Evolutionary conservation across 495 filamentous ascomycete species (phyloP).

Genomic region (Acidomyces sp.): DNA sequence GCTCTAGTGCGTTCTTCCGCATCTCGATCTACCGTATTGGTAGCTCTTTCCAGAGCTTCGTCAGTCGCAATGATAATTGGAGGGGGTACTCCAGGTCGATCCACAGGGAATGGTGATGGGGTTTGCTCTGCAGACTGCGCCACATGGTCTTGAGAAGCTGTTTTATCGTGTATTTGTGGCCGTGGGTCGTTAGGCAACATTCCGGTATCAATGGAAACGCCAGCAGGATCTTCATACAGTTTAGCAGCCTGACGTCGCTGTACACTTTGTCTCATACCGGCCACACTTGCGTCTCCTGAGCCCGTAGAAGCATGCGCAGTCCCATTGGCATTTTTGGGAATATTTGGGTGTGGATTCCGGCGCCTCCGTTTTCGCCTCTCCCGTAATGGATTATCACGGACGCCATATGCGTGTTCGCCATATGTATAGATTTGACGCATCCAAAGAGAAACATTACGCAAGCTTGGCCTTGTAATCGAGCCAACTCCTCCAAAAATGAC

Average conservation of each 20-base stretch:
- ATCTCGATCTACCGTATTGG: slow-evolving; percentile 1
- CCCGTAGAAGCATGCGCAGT: background rate
- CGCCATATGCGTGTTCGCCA: slow-evolving; percentile 68
- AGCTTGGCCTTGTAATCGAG: slow-evolving; percentile 47
- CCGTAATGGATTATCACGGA: slow-evolving; percentile 56
- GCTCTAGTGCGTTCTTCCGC: slow-evolving; percentile 2
- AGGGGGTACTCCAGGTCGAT: slow-evolving; percentile 6
- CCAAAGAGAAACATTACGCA: slow-evolving; percentile 62
- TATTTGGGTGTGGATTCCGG: slow-evolving; percentile 7
- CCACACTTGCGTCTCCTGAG: background rate
- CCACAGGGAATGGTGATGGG: background rate
- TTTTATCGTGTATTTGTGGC: slow-evolving; percentile 1
- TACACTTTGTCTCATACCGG: slow-evolving; percentile 1
- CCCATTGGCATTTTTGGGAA: background rate
- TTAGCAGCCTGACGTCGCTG: background rate
- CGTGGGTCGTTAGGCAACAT: background rate
- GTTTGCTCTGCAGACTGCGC: background rate
- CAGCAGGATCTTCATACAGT: background rate
- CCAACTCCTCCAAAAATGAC: slow-evolving; percentile 71
- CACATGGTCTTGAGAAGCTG: slow-evolving; percentile 6
- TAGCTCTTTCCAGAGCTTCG: slow-evolving; percentile 4
- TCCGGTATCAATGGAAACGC: background rate
- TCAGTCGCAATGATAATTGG: slow-evolving; percentile 7
- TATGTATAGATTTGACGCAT: slow-evolving; percentile 69
- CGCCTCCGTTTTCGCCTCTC: slow-evolving; percentile 26